phyloP scores from a whole-genome alignment of 2,329 filamentous ascomycete genomes.

The Exserohilum turcica region DNA sequence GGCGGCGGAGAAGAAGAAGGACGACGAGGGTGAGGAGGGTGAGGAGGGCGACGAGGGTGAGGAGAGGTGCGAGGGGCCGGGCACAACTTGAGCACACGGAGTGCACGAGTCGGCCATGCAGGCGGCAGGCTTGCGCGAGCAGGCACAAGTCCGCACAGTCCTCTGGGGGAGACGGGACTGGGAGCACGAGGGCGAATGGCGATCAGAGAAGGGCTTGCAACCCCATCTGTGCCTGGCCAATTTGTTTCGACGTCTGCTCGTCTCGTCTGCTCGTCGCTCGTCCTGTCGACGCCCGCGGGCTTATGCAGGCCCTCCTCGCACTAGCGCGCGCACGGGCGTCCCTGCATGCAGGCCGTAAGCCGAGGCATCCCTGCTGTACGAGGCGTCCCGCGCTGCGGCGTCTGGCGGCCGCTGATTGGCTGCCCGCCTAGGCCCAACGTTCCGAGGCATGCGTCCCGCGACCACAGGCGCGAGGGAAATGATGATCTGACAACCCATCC shows the following conservation, averaged over 20 bases:
- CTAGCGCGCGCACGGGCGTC: constrained; percentile 38
- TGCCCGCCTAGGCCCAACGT: constrained; percentile 24
- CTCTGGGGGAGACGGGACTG: constrained; percentile 36
- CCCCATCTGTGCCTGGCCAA: constrained; percentile 36
- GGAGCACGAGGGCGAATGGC: constrained; percentile 33
- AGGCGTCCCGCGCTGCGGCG: constrained; percentile 12
- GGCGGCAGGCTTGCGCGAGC: constrained; percentile 28
- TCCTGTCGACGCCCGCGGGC: constrained; percentile 24
- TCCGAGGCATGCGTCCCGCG: constrained; percentile 26
- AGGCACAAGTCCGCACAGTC: constrained; percentile 38
- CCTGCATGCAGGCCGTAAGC: constrained; percentile 33
- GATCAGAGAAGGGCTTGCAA: constrained; percentile 18
- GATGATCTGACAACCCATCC: constrained; percentile 21
- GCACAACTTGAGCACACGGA: constrained; percentile 39
- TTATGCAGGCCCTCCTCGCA: constrained; percentile 36
- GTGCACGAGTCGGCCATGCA: constrained; percentile 42
- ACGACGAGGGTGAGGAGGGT: constrained; percentile 18
- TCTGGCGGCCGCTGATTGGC: constrained; percentile 26
- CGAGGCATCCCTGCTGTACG: constrained; percentile 21
- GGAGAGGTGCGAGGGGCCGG: constrained; percentile 25
- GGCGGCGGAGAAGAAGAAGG: too few relatives aligned
- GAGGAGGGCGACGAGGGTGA: constrained; percentile 25
- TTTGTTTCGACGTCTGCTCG: constrained; percentile 37
- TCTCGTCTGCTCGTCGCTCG: too few relatives aligned
- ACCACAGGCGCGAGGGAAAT: constrained; percentile 31